Evolutionary conservation across 2,329 filamentous ascomycete species (phyloP).

Genomic region (Phialemoniopsis sp.): DNA sequence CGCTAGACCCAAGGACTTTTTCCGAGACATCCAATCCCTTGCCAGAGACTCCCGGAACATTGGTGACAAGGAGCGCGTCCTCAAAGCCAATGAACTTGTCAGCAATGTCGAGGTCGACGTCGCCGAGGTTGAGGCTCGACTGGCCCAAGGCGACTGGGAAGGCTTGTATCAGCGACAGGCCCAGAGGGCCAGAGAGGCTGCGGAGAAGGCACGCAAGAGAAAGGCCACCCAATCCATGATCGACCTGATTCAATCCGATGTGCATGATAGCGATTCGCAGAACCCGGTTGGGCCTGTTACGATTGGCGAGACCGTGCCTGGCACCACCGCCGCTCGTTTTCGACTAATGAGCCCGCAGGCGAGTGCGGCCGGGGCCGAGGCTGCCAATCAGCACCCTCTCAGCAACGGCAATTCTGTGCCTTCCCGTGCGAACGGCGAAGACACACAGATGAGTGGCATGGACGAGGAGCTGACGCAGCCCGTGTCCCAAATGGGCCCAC

Average conservation of each 20-base stretch:
- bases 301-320: conserved; percentile 61
- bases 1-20: conserved; percentile 82
- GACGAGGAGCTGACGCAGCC: conserved; percentile 39
- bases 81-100: conserved; percentile 88
- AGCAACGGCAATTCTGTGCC: conserved; percentile 55
- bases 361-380: conserved; percentile 48
- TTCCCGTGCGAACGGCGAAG: conserved; percentile 39
- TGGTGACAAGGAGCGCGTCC: conserved; percentile 75
- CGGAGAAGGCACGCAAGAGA: conserved; percentile 60
- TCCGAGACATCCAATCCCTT: conserved; percentile 80
- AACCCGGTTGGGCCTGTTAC: conserved; percentile 54
- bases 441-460: conserved; percentile 59
- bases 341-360: conserved; percentile 54
- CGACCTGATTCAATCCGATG: conserved; percentile 46
- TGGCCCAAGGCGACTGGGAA: conserved; percentile 71
- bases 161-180: conserved; percentile 72
- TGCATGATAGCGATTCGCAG: conserved; percentile 49
- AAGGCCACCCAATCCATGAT: conserved; percentile 54
- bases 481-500: conserved; percentile 48
- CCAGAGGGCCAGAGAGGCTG: conserved; percentile 55
- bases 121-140: conserved; percentile 57
- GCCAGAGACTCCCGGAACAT: conserved; percentile 79
- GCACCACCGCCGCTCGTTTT: conserved; percentile 45
- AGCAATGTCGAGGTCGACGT: conserved; percentile 95
- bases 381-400: conserved; percentile 31